A percentile compares a stretch with the other conserved stretches of the same genome.
Evolutionary conservation across 2,329 filamentous ascomycete species (phyloP).

Genomic region (Alternaria atra): DNA sequence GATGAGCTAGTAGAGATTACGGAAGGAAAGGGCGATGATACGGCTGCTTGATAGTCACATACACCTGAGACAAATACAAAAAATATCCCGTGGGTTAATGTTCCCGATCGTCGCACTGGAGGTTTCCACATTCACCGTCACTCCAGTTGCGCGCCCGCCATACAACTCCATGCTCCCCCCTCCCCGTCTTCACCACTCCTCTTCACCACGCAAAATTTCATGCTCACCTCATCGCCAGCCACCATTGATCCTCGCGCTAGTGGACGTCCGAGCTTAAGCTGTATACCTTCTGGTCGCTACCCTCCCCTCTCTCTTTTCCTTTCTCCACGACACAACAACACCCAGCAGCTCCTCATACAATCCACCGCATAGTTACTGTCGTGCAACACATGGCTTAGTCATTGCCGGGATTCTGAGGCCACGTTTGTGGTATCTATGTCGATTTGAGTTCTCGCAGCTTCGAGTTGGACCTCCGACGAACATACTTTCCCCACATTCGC

Average conservation of each 20-base stretch:
- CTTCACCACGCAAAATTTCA: neutral
- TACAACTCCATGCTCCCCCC: neutral
- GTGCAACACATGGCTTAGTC: neutral
- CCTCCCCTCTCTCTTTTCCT: neutral
- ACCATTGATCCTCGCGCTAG: neutral
- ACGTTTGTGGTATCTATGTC: neutral
- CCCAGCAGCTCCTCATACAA: neutral
- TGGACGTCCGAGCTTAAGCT: neutral
- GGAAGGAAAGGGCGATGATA: slow-evolving; percentile 32
- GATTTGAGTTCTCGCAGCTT: neutral
- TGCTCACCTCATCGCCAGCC: neutral
- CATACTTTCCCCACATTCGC: neutral
- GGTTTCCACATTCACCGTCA: neutral
- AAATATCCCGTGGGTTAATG: neutral
- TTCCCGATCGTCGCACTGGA: neutral
- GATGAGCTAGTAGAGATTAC: slow-evolving; percentile 73
- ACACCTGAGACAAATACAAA: neutral
- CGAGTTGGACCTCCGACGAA: neutral
- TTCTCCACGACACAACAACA: neutral
- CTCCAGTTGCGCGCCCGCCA: neutral
- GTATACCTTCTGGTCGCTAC: neutral
- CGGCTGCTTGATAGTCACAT: neutral
- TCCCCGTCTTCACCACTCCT: neutral
- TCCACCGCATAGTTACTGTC: neutral
- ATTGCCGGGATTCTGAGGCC: neutral